Conservation (phyloP, 352 stramenopile species). For the Globisporangium rhizosaccharum region DNA sequence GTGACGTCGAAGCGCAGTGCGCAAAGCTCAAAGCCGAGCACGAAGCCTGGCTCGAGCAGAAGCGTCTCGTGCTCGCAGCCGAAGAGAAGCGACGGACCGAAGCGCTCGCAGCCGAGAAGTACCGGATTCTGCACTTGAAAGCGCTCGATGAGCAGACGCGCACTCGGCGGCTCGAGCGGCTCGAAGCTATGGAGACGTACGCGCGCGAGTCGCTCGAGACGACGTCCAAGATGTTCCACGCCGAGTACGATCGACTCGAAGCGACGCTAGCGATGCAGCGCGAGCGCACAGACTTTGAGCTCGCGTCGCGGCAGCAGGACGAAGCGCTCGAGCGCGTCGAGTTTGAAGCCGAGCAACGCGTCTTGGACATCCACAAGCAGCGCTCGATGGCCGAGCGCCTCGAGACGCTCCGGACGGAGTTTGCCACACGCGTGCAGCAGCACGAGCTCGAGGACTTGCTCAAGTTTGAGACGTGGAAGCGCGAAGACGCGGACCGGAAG, state of each 20-base stretch:
- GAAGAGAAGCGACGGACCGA: constrained; percentile 65
- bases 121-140: constrained; percentile 59
- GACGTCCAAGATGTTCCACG: constrained; percentile 51
- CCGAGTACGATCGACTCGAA: constrained; percentile 53
- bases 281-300: constrained; percentile 63
- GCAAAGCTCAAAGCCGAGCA: constrained; percentile 54
- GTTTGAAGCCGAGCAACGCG: constrained; percentile 59
- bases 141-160: constrained; percentile 67
- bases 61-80: constrained; percentile 40
- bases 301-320: constrained; percentile 64
- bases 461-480: constrained; percentile 70
- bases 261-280: constrained; percentile 45
- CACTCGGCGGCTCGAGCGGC: constrained; percentile 52
- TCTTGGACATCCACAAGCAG: constrained; percentile 54
- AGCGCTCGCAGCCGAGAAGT: constrained; percentile 52
- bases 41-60: constrained; percentile 60
- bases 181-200: constrained; percentile 52
- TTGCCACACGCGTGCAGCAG: constrained; percentile 62
- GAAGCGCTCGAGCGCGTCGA: constrained; percentile 74
- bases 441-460: constrained; percentile 67
- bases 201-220: constrained; percentile 62
- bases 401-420: constrained; percentile 59
- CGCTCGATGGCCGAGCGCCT: constrained; percentile 61
- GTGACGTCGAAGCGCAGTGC: constrained; percentile 48
- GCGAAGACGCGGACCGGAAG: constrained; percentile 50